These are phyloP conservation scores for Kwoniella dejecticola DNA, from an alignment of 768 basidiomycete genomes.

Conservation along the genomic window DNA sequence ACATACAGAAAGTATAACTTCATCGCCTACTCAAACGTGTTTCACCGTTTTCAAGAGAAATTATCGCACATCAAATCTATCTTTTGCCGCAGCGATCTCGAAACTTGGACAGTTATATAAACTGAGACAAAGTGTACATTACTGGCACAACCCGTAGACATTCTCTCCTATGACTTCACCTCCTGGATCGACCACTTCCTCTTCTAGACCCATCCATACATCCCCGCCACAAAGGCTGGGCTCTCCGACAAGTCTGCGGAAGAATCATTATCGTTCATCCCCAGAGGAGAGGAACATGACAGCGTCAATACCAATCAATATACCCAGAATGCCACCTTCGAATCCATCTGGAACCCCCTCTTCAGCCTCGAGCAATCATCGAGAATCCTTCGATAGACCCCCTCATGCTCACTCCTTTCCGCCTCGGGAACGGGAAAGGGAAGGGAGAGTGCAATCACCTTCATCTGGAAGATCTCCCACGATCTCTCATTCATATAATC, in stretches of 20 bases:
- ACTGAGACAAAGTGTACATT: background rate
- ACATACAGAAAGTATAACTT: background rate
- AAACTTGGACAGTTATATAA: no score
- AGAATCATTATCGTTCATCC: background rate
- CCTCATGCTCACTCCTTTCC: background rate
- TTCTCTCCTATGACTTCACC: constrained; percentile 15
- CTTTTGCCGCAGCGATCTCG: background rate
- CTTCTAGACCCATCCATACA: constrained; percentile 8
- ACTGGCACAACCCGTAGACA: background rate
- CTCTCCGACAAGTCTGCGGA: background rate
- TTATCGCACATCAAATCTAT: background rate
- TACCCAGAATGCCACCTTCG: constrained; percentile 20
- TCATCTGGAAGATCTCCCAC: constrained; percentile 18
- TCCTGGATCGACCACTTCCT: background rate
- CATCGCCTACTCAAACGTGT: background rate
- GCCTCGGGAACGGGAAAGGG: constrained; percentile 5
- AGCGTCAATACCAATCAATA: constrained; percentile 5
- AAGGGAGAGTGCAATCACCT: constrained; percentile 4
- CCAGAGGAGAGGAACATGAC: constrained; percentile 15
- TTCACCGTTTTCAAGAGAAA: background rate
- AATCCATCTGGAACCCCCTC: constrained; percentile 21
- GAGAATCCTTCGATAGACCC: background rate
- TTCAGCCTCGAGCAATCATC: background rate
- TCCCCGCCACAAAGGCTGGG: background rate
- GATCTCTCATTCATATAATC: constrained; percentile 12